phyloP scores from a whole-genome alignment of 495 filamentous ascomycete genomes.

The Thozetella sp. region DNA sequence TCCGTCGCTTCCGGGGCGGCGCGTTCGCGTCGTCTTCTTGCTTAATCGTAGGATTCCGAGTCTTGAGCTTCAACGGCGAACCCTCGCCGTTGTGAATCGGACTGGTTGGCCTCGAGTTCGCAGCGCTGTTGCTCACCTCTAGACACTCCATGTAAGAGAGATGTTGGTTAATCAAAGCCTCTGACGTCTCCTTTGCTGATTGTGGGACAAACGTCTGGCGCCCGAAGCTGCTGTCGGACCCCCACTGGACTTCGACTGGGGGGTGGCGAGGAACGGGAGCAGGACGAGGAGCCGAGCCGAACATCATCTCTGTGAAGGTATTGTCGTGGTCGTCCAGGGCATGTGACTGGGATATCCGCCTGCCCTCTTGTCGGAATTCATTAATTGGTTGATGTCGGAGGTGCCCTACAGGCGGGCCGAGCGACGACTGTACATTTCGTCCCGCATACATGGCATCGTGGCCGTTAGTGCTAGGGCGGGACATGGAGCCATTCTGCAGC shows the following conservation, averaged over 20 bases:
- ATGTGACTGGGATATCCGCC: conserved; percentile 3
- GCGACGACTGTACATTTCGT: not conserved
- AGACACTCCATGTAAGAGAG: conserved; percentile 57
- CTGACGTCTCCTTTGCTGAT: conserved; percentile 55
- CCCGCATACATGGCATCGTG: not conserved
- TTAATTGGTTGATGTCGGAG: conserved; percentile 10
- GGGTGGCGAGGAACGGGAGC: conserved; percentile 13
- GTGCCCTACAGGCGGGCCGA: conserved; percentile 6
- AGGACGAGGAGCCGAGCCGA: conserved; percentile 21
- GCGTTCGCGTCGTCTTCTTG: conserved; percentile 38
- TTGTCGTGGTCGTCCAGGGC: conserved; percentile 13
- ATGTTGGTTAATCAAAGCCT: conserved; percentile 53
- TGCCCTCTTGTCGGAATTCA: conserved; percentile 10
- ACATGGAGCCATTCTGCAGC: conserved; percentile 24
- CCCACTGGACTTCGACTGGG: conserved; percentile 55
- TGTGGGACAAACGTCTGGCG: conserved; percentile 57
- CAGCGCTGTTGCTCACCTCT: conserved; percentile 49
- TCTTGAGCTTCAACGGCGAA: conserved; percentile 14
- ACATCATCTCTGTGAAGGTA: conserved; percentile 39
- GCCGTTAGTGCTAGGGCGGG: conserved; percentile 10
- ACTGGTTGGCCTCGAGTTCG: conserved; percentile 61
- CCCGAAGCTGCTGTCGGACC: conserved; percentile 66
- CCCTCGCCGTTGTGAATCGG: conserved; percentile 44
- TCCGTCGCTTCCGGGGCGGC: conserved; percentile 43
- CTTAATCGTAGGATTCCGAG: conserved; percentile 15